Percentiles rank a stretch among this genome's conserved stretches.
phyloP scores from a whole-genome alignment of 139 green algal genomes.

The Limnomonas spitsbergensis region DNA sequence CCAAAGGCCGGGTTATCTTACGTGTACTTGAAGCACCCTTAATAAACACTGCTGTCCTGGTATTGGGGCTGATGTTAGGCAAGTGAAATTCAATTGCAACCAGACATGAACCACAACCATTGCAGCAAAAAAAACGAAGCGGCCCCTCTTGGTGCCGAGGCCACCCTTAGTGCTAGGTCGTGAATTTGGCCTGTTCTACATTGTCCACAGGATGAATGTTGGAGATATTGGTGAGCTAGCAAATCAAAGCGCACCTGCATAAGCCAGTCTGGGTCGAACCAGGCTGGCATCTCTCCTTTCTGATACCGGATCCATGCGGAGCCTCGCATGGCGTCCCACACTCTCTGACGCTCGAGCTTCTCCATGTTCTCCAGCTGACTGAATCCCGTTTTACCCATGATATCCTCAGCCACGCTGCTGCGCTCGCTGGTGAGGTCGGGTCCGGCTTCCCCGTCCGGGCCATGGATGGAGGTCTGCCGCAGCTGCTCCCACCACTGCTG shows the following conservation, averaged over 20 bases:
- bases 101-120: too few species aligned
- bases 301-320: conserved; percentile 29
- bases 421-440: neutral
- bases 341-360: conserved; percentile 9
- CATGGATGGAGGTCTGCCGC: neutral
- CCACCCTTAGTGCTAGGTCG: too few species aligned
- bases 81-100: too few species aligned
- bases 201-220: neutral
- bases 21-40: too few species aligned
- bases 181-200: too few species aligned
- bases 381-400: neutral
- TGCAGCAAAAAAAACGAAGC: too few species aligned
- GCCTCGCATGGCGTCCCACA: conserved; percentile 51
- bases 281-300: conserved; percentile 41
- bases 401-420: neutral
- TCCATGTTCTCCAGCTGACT: neutral
- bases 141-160: too few species aligned
- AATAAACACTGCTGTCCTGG: too few species aligned
- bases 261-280: conserved; percentile 50
- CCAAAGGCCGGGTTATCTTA: too few species aligned
- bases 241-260: neutral
- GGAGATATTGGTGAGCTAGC: neutral
- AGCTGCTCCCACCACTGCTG: conserved; percentile 1
- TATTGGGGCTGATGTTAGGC: too few species aligned
- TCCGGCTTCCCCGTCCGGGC: neutral